Conservation (phyloP, 169 alveolate genomes). For the Plasmodium gonderi region DNA sequence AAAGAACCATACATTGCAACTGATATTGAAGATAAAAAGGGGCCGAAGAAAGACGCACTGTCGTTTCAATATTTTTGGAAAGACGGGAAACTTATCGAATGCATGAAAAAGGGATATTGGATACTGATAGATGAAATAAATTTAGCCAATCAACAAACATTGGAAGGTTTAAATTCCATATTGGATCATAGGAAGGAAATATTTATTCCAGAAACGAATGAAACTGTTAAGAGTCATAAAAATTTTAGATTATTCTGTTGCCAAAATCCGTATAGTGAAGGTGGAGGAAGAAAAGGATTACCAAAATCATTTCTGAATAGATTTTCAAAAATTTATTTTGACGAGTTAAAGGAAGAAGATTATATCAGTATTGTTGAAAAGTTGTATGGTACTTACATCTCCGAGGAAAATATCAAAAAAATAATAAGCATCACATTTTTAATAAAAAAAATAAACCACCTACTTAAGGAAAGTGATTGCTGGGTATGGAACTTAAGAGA, state of each 20-base stretch:
- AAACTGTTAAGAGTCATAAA: slow-evolving; percentile 93
- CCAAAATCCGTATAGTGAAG: slow-evolving; percentile 97
- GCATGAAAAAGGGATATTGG: slow-evolving; percentile 98
- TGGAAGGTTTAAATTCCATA: slow-evolving; percentile 99
- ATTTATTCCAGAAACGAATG: slow-evolving; percentile 96
- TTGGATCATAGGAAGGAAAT: slow-evolving; percentile 98
- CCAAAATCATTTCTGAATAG: slow-evolving; percentile 99
- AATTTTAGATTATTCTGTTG: slow-evolving; percentile 98
- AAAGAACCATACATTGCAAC: not conserved
- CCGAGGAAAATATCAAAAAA: slow-evolving; percentile 28
- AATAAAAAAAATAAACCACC: slow-evolving; percentile 69
- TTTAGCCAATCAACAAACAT: slow-evolving; percentile 97
- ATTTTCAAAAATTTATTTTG: slow-evolving; percentile 94
- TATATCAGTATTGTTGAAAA: slow-evolving; percentile 87
- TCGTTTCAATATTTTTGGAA: slow-evolving; percentile 90
- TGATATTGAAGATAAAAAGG: not conserved
- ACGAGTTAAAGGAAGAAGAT: slow-evolving; percentile 88
- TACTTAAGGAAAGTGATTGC: slow-evolving; percentile 77
- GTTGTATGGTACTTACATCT: slow-evolving; percentile 75
- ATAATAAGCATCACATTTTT: slow-evolving; percentile 72
- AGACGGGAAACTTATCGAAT: slow-evolving; percentile 97
- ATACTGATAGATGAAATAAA: slow-evolving; percentile 98
- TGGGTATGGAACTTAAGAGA: slow-evolving; percentile 90
- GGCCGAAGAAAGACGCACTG: not conserved
- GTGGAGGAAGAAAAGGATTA: slow-evolving; percentile 98